Base-by-base conservation (phyloP, 441 rosid species). In the Viola pubescens region DNA sequence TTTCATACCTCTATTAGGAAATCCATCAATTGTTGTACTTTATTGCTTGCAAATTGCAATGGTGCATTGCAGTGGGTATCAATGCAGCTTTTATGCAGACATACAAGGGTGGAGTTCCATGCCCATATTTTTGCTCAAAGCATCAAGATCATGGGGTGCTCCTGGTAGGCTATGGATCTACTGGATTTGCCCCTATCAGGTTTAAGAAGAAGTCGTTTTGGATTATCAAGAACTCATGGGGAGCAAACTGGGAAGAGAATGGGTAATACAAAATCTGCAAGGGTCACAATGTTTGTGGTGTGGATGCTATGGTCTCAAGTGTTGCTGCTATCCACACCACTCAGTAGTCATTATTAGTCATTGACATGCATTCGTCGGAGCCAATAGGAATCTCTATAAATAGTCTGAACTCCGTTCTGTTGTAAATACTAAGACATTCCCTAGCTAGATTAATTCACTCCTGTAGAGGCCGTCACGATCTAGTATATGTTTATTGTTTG, bases 141-240 rank as follows among this genome's bases (percentile, higher is more conserved):
- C 77, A 76, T 47, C 82, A 85, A 63, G 88, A 92, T 74, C 98
- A 92, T 9, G 98, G 96, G 39, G 97, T 92, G 52, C 64, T 92
- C 41, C 73, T 88, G 66, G 97, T 94, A 1, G 98, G 98, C 0
- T 89, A 86, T 51, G 98, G 98, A 10, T 62, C 85, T 3, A 83
- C 94, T 8, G 98, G 85, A 45, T 92, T 79, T 63, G 85, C 98
- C 37, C 90, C 88, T 1, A 77, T 87, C 42, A 72, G 97, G 64
- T 65, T 89, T 66, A 86, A 88, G 84, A 87, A 89, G 6, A 89
- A 89, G 77, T 91, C 97, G 4, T 89, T 71, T 74, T 92, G 98
- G 98, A 78, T 89, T 65, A 87, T 89, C 63, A 92, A 92, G 88
- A 92, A 92, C 60, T 89, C 98, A 0, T 88, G 97, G 98, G 97